Evolutionary conservation across 1,284 basidiomycete genomes (phyloP), one percentile per base, ranked within the genome.

Genomic region (Malassezia equina): DNA sequence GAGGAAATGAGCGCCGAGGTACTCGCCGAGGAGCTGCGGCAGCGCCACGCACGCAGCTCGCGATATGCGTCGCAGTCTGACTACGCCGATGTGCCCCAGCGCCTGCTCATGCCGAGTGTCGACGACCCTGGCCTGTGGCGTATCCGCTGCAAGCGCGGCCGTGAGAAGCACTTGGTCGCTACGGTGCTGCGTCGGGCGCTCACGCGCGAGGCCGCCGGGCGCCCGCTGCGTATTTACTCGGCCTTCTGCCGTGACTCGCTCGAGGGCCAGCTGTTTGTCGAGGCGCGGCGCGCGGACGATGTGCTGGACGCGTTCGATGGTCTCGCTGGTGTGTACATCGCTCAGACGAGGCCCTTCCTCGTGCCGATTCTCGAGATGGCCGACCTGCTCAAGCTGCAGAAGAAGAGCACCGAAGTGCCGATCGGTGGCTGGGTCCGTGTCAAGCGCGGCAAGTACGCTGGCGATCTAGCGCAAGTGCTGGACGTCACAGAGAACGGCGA

Each of bases 361-460:
- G 90, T 98, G 1, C 91, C 91, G 7, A 91, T 96, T 61, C 89
- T 95, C 65, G 93, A 99, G 79, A 98, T 98, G 93, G 89, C 91
- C 6, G 90, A 88, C 60, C 78, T 98, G 29, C 80, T 98, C 62
- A 88, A 89, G 73, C 94, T 95, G 68, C 94, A 91, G 79, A 91
- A 93, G 78, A 86, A 90, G 70, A 88, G 90, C 62, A 78, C 86
- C 52, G 86, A 86, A 1, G 82, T 96, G 43, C 83, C 83, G 17
- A 83, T 84, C 1, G 90, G 90, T 29, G 87, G 84, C 66, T 98
- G 93, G 94, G 90, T 96, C 11, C 86, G 94, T 51, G 84, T 96
- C 75, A 86, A 85, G 71, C 84, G 90, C 49, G 91, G 91, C 47
- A 93, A 89, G 75, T 93, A 99, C 74, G 81, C 85, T 39, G 90